phyloP scores from a whole-genome alignment of 1,284 basidiomycete genomes.

The Trichosporon sp. region DNA sequence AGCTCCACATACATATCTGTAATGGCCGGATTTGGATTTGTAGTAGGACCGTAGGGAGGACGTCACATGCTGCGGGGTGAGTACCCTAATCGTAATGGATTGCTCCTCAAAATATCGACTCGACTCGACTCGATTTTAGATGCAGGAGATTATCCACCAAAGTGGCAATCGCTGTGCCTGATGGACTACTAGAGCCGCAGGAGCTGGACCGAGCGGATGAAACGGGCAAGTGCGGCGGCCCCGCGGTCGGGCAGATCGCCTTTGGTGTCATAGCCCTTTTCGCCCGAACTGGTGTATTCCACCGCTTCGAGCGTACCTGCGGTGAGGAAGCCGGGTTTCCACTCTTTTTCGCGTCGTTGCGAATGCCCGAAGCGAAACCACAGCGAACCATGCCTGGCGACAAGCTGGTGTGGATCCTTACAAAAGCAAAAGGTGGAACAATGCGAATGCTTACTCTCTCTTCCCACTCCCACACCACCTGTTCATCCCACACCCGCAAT shows the following conservation, averaged over 20 bases:
- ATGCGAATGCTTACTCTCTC: neutral
- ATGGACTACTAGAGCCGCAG: neutral
- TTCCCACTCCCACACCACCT: neutral
- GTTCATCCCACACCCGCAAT: neutral
- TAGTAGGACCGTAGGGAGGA: too few species aligned
- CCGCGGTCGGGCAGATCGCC: neutral
- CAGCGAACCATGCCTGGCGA: neutral
- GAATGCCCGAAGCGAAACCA: neutral
- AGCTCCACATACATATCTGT: neutral
- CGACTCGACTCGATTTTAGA: conserved; percentile 8
- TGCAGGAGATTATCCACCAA: neutral
- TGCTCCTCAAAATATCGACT: neutral
- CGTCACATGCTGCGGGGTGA: too few species aligned
- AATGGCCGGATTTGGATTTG: too few species aligned
- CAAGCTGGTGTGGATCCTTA: neutral
- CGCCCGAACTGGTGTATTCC: conserved; percentile 4
- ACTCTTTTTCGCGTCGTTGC: conserved; percentile 11
- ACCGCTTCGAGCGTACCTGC: neutral
- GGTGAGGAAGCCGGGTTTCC: neutral
- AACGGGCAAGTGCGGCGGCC: conserved; percentile 5
- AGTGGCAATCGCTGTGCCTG: neutral
- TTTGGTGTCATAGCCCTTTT: neutral
- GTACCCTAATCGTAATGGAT: neutral
- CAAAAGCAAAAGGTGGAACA: neutral
- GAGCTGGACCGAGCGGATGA: neutral